Evolutionary conservation across 164 flowering plant genomes (phyloP).

Genomic region (Vitis riparia): DNA sequence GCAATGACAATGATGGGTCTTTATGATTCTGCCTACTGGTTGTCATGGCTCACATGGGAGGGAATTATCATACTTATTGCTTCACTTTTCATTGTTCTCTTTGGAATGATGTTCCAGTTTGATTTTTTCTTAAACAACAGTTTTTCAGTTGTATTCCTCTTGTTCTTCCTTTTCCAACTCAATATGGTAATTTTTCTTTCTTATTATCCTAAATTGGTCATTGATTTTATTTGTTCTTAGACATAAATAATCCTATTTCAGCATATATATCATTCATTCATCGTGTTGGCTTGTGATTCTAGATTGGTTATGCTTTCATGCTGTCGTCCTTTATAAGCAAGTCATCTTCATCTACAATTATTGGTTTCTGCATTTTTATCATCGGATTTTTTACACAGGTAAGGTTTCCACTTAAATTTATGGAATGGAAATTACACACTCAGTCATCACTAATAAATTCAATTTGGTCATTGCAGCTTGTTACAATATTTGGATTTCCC

Average conservation of each 20-base stretch:
- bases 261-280: neutral
- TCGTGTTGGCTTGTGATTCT: slow-evolving; percentile 18
- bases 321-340: slow-evolving; percentile 82
- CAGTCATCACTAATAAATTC: neutral
- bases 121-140: slow-evolving; percentile 86
- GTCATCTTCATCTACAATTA: slow-evolving; percentile 78
- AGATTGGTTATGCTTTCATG: slow-evolving; percentile 88
- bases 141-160: slow-evolving; percentile 69
- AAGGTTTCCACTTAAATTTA: slow-evolving; percentile 12
- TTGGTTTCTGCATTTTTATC: slow-evolving; percentile 82
- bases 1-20: slow-evolving; percentile 96
- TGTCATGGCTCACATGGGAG: slow-evolving; percentile 97
- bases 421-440: neutral
- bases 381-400: slow-evolving; percentile 85
- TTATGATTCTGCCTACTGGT: slow-evolving; percentile 94
- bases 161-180: slow-evolving; percentile 87
- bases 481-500: slow-evolving; percentile 80
- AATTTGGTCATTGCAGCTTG: slow-evolving; percentile 54
- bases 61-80: slow-evolving; percentile 59
- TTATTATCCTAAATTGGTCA: neutral
- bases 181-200: slow-evolving; percentile 69
- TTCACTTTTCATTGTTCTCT: slow-evolving; percentile 70
- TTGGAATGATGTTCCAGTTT: slow-evolving; percentile 95
- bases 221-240: neutral
- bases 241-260: too few relatives aligned